phyloP scores from a whole-genome alignment of 2,329 filamentous ascomycete species.

The Trichophyton benhamiae region DNA sequence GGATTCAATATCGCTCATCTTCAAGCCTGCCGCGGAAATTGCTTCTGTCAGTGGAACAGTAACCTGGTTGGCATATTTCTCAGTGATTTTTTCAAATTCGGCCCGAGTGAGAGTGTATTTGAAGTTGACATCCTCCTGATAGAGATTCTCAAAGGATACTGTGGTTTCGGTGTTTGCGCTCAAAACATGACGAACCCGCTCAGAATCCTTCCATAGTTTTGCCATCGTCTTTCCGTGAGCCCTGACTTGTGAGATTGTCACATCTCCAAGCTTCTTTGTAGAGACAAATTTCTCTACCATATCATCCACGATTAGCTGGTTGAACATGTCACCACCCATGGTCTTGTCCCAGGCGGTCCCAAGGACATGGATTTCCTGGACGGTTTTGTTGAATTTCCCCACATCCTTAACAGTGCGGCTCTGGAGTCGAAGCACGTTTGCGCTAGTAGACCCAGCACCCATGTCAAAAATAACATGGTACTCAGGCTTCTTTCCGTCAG shows the following conservation, averaged over 20 bases:
- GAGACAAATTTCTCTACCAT: slow-evolving; percentile 71
- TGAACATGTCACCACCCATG: slow-evolving; percentile 80
- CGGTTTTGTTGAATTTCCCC: slow-evolving; percentile 87
- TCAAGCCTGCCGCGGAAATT: slow-evolving; percentile 58
- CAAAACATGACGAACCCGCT: slow-evolving; percentile 73
- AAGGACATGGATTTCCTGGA: slow-evolving; percentile 86
- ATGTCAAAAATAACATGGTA: slow-evolving; percentile 93
- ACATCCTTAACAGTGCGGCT: slow-evolving; percentile 79
- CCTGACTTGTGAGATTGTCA: slow-evolving; percentile 38
- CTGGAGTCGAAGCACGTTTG: slow-evolving; percentile 81
- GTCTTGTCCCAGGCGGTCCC: slow-evolving; percentile 80
- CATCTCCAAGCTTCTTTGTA: slow-evolving; percentile 43
- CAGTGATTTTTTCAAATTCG: slow-evolving; percentile 68
- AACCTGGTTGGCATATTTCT: slow-evolving; percentile 56
- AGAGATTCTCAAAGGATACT: slow-evolving; percentile 71
- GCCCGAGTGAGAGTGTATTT: slow-evolving; percentile 73
- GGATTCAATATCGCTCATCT: slow-evolving; percentile 66
- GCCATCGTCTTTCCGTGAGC: slow-evolving; percentile 72
- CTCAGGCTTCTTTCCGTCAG: slow-evolving; percentile 74
- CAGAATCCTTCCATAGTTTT: slow-evolving; percentile 86
- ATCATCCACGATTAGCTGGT: slow-evolving; percentile 75
- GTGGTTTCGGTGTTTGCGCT: slow-evolving; percentile 81
- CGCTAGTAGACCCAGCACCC: slow-evolving; percentile 89
- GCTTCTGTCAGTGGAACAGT: slow-evolving; percentile 58
- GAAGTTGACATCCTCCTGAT: slow-evolving; percentile 82